These are phyloP conservation scores for Rosa persica DNA, from an alignment of 306 rosid species.

Conservation along the genomic window DNA sequence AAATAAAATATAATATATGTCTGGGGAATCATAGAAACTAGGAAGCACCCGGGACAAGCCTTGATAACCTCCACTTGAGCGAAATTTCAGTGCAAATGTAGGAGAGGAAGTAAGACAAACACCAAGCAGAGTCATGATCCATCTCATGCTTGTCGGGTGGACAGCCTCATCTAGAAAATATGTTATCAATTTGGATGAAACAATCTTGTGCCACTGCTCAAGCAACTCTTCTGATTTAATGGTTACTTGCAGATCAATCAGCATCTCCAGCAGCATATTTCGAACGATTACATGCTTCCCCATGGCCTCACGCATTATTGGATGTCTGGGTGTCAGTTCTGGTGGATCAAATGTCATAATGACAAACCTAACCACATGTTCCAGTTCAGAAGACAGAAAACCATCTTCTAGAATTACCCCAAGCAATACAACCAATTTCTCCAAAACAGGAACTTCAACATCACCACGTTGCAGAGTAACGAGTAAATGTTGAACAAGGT, in stretches of 20 bases:
- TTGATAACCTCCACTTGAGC: slow-evolving; percentile 97
- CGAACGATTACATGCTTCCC: slow-evolving; percentile 99
- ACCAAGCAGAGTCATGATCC: slow-evolving; percentile 99
- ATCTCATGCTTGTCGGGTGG: slow-evolving; percentile 99
- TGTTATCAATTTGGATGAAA: slow-evolving; percentile 92
- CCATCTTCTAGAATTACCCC: slow-evolving; percentile 99
- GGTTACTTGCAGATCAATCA: slow-evolving; percentile 95
- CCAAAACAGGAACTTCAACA: slow-evolving; percentile 97
- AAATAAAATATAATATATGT: slow-evolving; percentile 91
- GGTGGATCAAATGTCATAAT: slow-evolving; percentile 99
- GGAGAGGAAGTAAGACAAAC: slow-evolving; percentile 95
- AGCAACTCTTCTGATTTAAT: slow-evolving; percentile 86
- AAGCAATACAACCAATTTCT: slow-evolving; percentile 91
- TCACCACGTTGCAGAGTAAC: slow-evolving; percentile 98
- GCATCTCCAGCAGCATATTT: slow-evolving; percentile 97
- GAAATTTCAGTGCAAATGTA: slow-evolving; percentile 88
- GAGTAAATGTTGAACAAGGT: slow-evolving; percentile 95
- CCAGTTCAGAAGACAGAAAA: slow-evolving; percentile 88
- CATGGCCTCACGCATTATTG: slow-evolving; percentile 85
- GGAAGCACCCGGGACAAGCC: slow-evolving; percentile 89
- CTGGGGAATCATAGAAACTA: slow-evolving; percentile 97
- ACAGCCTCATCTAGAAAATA: slow-evolving; percentile 97
- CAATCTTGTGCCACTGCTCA: slow-evolving; percentile 98
- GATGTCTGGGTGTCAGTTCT: slow-evolving; percentile 54
- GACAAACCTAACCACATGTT: slow-evolving; percentile 93